Evolutionary conservation across 2,329 filamentous ascomycete genomes (phyloP), one percentile per base, ranked within the genome.

Genomic region (Pyricularia sp.): DNA sequence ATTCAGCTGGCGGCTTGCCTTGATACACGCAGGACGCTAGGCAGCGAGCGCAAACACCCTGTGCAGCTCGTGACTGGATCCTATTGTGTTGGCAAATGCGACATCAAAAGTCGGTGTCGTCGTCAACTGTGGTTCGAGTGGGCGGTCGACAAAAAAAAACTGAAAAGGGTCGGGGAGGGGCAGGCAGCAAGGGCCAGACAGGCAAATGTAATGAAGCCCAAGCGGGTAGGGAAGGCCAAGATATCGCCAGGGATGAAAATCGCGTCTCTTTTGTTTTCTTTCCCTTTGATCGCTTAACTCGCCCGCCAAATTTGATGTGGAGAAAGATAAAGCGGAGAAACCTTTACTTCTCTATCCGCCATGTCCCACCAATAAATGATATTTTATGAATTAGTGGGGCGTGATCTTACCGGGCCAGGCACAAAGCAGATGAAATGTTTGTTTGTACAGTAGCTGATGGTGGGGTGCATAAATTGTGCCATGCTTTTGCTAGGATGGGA

Each of bases 281-380:
- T 63, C 59, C 12, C 28, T 63, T 17, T 11, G 20, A 23, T 66
- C 25, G n/a, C 20, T 66, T 28, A 36, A 30, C 59, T 63, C 33
- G 59, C 59, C 4, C 6, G 4, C 59, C 26, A 63, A 63, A 55
- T 55, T 63, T 4, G 28, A 31, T 25, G 23, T 36, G 20, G 30
- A 23, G 28, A 66, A 30, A 6, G 6, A 31, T 25, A 36, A 50
- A 66, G 36, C 30, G 64, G 36, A 23, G 64, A 23, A 23, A 12
- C 31, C 23, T 2, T n/a, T 25, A n/a, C 28, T 66, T 31, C 25
- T 55, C n/a, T 55, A 55, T 55, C 42, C 42, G 42, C 42, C 42
- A 55, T 36, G 31, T 23, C 36, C 36, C 64, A 42, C 31, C 31
- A 66, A 66, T 66, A 66, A 42, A 36, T 50, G 64, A 66, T 50